Base-by-base conservation (phyloP, 148 eudicot genomes). In the Hydrangea macrophylla region DNA sequence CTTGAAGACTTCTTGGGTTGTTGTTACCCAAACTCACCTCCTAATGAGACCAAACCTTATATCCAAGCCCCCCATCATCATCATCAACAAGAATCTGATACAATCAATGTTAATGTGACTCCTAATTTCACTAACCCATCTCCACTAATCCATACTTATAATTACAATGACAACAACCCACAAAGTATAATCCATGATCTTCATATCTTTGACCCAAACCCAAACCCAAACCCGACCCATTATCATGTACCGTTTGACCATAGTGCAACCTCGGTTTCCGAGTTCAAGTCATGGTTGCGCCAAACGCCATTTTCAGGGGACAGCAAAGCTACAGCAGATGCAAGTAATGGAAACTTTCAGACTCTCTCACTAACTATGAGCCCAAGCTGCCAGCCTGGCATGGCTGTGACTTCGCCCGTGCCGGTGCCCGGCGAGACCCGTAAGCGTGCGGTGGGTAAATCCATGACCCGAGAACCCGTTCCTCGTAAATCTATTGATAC, bases 401-500 rank as follows among this genome's bases (percentile, higher is more conserved):
- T 0, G 70, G 33, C 27, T 55, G 45, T 22, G 57, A 55, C 35
- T 44, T 13, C 55, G 55, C 56, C 25, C 58, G 12, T 48, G 23
- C 67, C 42, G 48, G 71, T 37, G 31, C 74, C 33, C 5, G 84
- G n/a, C n/a, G n/a, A 73, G 7, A 70, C 58, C 26, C 73, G 51
- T 26, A 86, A 78, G 67, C 57, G 76, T 37, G 30, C 55, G 23
- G 75, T 12, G 4, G 66, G 68, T 69, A 77, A 81, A 64, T 60
- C 75, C 10, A 58, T 30, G 25, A 56, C 45, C 22, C 73, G 48
- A 57, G 90, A 81, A 54, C 13, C 55, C 2, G 69, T 69, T 28
- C 78, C 84, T 23, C 78, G 92, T 40, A 91, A 91, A 70, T 82
- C 90, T 2, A 65, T 84, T 24, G 94, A 86, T 59, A 84, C 84